Percentiles rank a stretch among this genome's conserved stretches.
These are phyloP conservation scores for Hymenochaete sp. DNA, from an alignment of 1,284 basidiomycete species.

Conservation along the genomic window DNA sequence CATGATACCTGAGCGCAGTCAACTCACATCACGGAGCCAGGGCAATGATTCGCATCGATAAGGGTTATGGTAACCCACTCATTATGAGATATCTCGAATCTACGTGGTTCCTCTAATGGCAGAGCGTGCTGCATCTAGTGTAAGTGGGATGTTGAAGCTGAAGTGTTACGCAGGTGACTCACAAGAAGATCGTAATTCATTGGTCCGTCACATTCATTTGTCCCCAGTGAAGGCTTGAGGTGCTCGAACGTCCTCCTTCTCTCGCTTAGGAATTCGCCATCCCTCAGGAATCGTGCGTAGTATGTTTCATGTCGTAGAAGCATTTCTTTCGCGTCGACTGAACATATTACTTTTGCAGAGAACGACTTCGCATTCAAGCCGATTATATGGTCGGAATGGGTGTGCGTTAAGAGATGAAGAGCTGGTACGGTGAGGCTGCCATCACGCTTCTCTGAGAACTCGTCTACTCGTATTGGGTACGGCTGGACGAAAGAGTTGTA, in stretches of 20 bases:
- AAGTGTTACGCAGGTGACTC: constrained; percentile 24
- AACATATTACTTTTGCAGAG: constrained; percentile 61
- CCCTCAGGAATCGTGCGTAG: constrained; percentile 47
- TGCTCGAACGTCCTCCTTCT: constrained; percentile 57
- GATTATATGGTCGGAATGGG: constrained; percentile 74
- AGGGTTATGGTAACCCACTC: constrained; percentile 67
- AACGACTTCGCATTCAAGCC: constrained; percentile 67
- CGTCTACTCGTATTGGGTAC: constrained; percentile 75
- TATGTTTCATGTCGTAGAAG: constrained; percentile 67
- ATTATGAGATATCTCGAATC: constrained; percentile 47
- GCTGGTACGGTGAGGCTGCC: constrained; percentile 38
- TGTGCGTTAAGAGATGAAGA: constrained; percentile 73
- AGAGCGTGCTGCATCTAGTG: constrained; percentile 35
- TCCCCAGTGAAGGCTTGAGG: constrained; percentile 42
- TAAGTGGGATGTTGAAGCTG: not conserved
- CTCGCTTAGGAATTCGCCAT: constrained; percentile 45
- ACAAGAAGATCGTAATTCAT: constrained; percentile 56
- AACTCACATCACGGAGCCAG: constrained; percentile 82
- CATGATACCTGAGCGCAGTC: not conserved
- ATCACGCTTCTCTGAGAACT: constrained; percentile 44
- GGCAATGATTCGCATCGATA: constrained; percentile 91
- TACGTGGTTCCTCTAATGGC: constrained; percentile 55
- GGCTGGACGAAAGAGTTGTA: constrained; percentile 56
- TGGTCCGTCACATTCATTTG: constrained; percentile 37
- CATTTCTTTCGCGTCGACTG: constrained; percentile 76